A percentile compares a stretch with the other conserved stretches of the same genome.
These are phyloP conservation scores for Rheum nobile DNA, from an alignment of 148 eudicot species.

Conservation along the genomic window DNA sequence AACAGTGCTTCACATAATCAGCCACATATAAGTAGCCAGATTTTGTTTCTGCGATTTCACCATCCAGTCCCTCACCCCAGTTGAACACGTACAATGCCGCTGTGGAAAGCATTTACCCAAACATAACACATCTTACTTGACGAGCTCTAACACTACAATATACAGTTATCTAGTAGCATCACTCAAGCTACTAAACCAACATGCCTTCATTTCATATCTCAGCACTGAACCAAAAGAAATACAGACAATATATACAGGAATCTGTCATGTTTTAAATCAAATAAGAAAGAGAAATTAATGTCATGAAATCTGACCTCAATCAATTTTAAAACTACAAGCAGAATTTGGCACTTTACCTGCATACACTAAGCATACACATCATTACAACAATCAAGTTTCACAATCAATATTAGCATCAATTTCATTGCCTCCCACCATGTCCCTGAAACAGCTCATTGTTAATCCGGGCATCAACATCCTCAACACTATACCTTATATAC, in stretches of 20 bases:
- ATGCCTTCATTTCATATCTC: not conserved
- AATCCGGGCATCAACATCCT: conserved; percentile 67
- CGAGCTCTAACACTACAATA: not conserved
- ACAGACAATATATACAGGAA: not conserved
- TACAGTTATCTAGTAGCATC: not conserved
- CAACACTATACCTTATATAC: conserved; percentile 58
- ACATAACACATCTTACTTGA: not conserved
- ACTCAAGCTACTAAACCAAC: not conserved
- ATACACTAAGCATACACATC: conserved; percentile 10
- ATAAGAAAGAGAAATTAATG: not conserved
- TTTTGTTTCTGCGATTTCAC: too few relatives aligned
- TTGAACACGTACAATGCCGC: not conserved
- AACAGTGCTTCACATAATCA: not conserved
- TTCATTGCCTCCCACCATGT: conserved; percentile 8
- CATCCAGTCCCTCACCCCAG: too few relatives aligned
- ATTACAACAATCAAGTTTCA: conserved; percentile 12
- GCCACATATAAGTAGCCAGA: not conserved
- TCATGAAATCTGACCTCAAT: not conserved
- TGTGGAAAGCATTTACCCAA: not conserved
- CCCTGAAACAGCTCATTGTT: conserved; percentile 63
- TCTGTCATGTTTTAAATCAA: not conserved
- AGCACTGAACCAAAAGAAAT: not conserved
- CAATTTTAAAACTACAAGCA: conserved; percentile 16
- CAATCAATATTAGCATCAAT: not conserved
- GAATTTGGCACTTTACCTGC: conserved; percentile 3